phyloP scores from a whole-genome alignment of 208 protist species.

The Wallacemonas rigidus region DNA sequence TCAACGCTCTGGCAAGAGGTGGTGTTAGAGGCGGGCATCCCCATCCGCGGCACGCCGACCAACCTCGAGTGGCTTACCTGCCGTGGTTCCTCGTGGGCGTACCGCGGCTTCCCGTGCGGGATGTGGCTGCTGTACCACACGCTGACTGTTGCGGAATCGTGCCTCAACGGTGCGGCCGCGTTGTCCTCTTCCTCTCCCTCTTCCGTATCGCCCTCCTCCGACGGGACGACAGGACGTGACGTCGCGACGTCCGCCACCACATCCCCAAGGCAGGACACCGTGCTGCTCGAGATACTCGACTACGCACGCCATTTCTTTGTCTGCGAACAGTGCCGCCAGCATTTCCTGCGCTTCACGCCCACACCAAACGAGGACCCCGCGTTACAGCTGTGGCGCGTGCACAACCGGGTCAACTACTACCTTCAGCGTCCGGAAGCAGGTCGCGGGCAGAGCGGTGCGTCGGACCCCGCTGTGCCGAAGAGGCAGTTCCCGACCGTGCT shows the following conservation, averaged over 20 bases:
- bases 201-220: too few relatives aligned
- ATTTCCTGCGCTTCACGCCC: constrained; percentile 57
- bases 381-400: constrained; percentile 70
- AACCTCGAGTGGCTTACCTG: constrained; percentile 60
- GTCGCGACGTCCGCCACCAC: too few relatives aligned
- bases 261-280: constrained; percentile 5
- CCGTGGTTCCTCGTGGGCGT: constrained; percentile 50
- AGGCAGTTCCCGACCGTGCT: constrained; percentile 36
- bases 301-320: constrained; percentile 68
- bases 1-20: constrained; percentile 40
- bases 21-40: constrained; percentile 52
- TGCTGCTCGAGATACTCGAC: constrained; percentile 49
- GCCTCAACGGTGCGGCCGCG: too few relatives aligned
- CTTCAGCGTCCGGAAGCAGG: constrained; percentile 31
- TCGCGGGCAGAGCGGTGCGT: constrained; percentile 12
- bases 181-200: too few relatives aligned
- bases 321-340: constrained; percentile 52
- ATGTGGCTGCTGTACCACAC: constrained; percentile 80
- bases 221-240: too few relatives aligned
- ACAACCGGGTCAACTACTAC: constrained; percentile 68
- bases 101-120: constrained; percentile 71
- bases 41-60: constrained; percentile 42
- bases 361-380: constrained; percentile 28
- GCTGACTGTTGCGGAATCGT: constrained; percentile 33
- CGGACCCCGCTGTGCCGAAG: constrained; percentile 72